Base-by-base conservation (phyloP, 1,284 basidiomycete genomes). In the Cryptococcus neoformans region DNA sequence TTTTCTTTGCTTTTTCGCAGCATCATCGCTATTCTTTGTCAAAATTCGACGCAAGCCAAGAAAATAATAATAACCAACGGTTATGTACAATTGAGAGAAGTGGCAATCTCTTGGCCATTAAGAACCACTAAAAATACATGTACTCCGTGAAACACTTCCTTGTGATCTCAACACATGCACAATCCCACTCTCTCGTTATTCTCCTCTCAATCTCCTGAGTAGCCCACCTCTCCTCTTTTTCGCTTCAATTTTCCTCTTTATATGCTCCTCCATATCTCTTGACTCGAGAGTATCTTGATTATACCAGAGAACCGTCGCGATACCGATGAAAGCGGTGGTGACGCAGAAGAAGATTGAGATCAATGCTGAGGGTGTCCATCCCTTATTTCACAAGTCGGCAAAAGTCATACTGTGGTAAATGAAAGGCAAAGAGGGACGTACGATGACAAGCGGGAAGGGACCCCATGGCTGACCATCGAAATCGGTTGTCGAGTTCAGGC, bases 311-410 rank as follows among this genome's bases (percentile, higher is more conserved):
- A 96, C 88, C 0, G 85, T 83, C 3, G 80, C 70, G 83, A 95
- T 87, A 2, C 94, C 93, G 49, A 94, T 65, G 21, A 90, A 78
- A 1, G 90, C 92, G 0, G 89, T 85, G 58, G 95, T 77, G 55
- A 95, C 86, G 69, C 90, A 92, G 45, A 89, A 92, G 1, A 85
- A 83, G 81, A 98, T 85, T 21, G 93, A 93, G 36, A 85, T 85
- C 60, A 92, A 89, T 35, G 88, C 91, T 73, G 83, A 86, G 36
- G 85, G 74, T 52, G 84, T 84, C 90, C 90, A 94, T 16, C 90
- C 90, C 64, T 74, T 74, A 51, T 69, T 65, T n/a, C n/a, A n/a
- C n/a, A n/a, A n/a, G 36, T 36, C 16, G 12, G 10, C 9, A 4
- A 35, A 44, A n/a, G 40, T 52, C 39, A 52, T 28, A 35, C 28